These are phyloP conservation scores for Tulasnella calospora DNA, from an alignment of 768 basidiomycete genomes.

Conservation along the genomic window DNA sequence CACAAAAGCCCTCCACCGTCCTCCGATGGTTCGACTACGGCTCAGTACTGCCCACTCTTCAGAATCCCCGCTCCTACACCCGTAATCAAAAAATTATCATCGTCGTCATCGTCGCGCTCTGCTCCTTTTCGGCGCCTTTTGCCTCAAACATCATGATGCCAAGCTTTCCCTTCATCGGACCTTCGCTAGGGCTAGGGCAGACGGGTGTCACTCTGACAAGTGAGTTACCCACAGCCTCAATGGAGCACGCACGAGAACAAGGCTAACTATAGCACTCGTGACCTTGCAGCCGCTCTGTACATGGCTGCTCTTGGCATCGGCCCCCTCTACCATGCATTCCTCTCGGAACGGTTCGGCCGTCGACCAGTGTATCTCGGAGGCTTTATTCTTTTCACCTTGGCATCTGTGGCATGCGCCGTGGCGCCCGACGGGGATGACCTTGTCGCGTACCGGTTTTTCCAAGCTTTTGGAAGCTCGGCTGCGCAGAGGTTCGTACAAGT, in stretches of 20 bases:
- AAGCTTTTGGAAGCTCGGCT: conserved; percentile 27
- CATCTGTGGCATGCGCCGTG: conserved; percentile 23
- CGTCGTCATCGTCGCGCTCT: conserved; percentile 2
- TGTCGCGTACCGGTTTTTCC: conserved; percentile 24
- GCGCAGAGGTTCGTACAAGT: conserved; percentile 24
- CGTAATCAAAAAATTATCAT: conserved; percentile 14
- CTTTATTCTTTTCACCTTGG: conserved; percentile 24
- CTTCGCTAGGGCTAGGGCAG: background rate
- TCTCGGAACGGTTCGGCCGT: conserved; percentile 25
- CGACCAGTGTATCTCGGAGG: conserved; percentile 25
- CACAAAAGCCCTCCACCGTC: conserved; percentile 9
- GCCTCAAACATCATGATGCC: conserved; percentile 25
- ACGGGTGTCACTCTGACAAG: conserved; percentile 17
- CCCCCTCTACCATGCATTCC: conserved; percentile 26
- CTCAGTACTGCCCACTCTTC: conserved; percentile 7
- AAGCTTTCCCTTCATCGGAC: conserved; percentile 22
- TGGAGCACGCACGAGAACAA: background rate
- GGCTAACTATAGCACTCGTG: background rate
- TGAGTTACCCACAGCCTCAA: background rate
- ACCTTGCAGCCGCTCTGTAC: conserved; percentile 10
- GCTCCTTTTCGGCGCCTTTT: conserved; percentile 22
- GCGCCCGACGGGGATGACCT: conserved; percentile 20
- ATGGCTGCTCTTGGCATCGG: conserved; percentile 20
- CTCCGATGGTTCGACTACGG: conserved; percentile 20
- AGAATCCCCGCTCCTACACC: conserved; percentile 20